Base-by-base conservation (phyloP, 306 rosid genomes). In the Rosa chinensis region DNA sequence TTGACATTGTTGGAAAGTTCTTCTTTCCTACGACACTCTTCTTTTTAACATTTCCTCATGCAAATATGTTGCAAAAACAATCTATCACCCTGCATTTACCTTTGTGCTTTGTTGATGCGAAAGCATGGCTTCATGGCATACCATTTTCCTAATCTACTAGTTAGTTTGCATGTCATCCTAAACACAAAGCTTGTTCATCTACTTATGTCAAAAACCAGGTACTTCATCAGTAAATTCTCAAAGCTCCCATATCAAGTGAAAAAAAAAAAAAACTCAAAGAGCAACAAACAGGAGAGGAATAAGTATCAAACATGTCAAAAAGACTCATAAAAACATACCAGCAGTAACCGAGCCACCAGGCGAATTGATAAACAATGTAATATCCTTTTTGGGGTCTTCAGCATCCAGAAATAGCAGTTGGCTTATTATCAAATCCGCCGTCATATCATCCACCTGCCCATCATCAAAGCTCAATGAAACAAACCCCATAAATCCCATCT, bases 281-380 rank as follows among this genome's bases (percentile, higher is more conserved):
- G 47, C 2, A 3, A 40, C 4, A 1, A 37, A 32, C 5, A 39
- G 45, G 4, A 73, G 69, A 10, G 23, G 6, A 70, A 45, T 10
- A 55, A 59, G 4, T 10, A 37, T 20, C n/a, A 73, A 68, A 17
- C 70, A 56, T 32, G 25, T 10, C 1, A 28, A 75, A 43, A 66
- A 62, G 58, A 81, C 55, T 53, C 44, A 2, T 5, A 64, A 20
- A 61, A 28, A 76, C 86, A 73, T 92, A 94, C 97, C 96, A 73
- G 99, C 94, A 78, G 99, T 94, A 72, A 92, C 86, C 76, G 97
- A 92, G 78, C 99, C 99, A 80, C 99, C 99, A 4, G 99, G 99
- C 50, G 98, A 95, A 84, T 91, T 95, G 79, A 95, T 95, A 74
- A 95, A 90, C 85, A 93, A 77, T 80, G 84, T 95, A 56, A 95